A percentile compares a stretch with the other conserved stretches of the same genome.
phyloP scores from a whole-genome alignment of 2,329 filamentous ascomycete genomes.

The Fusarium hainanense region DNA sequence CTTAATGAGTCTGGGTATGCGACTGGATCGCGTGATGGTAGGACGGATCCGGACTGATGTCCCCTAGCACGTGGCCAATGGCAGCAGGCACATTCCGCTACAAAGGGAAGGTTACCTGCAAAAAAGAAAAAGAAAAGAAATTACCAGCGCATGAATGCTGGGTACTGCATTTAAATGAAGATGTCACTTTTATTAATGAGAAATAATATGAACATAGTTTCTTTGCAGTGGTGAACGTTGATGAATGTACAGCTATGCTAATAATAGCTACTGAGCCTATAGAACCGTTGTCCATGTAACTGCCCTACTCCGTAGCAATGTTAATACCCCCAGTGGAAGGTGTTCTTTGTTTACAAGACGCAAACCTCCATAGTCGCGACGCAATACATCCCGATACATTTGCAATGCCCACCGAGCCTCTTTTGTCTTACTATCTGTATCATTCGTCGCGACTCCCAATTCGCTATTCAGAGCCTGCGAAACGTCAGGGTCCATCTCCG shows the following conservation, averaged over 20 bases:
- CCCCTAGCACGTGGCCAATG: not conserved
- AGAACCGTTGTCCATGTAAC: not conserved
- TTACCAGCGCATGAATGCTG: not conserved
- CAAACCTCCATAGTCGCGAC: not conserved
- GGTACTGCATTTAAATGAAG: not conserved
- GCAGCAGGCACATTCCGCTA: not conserved
- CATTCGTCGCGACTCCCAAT: not conserved
- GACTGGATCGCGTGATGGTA: not conserved
- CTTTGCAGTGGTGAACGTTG: fast-evolving
- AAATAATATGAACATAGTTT: fast-evolving
- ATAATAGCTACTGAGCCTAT: not conserved
- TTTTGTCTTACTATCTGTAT: not conserved
- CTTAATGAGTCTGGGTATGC: not conserved
- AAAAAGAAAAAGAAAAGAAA: not conserved
- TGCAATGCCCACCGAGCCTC: not conserved
- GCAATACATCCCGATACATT: not conserved
- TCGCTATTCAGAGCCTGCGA: not conserved
- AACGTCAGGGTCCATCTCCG: not conserved
- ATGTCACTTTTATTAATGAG: fast-evolving
- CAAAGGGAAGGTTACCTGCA: not conserved
- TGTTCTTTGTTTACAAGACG: constrained; percentile 2
- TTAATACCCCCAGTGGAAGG: not conserved
- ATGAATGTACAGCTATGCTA: not conserved
- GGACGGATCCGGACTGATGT: not conserved
- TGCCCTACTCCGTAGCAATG: not conserved